A percentile compares a stretch with the other conserved stretches of the same genome.
These are phyloP conservation scores for Porpolomopsis calyptriformis DNA, from an alignment of 768 basidiomycete species.

Conservation along the genomic window DNA sequence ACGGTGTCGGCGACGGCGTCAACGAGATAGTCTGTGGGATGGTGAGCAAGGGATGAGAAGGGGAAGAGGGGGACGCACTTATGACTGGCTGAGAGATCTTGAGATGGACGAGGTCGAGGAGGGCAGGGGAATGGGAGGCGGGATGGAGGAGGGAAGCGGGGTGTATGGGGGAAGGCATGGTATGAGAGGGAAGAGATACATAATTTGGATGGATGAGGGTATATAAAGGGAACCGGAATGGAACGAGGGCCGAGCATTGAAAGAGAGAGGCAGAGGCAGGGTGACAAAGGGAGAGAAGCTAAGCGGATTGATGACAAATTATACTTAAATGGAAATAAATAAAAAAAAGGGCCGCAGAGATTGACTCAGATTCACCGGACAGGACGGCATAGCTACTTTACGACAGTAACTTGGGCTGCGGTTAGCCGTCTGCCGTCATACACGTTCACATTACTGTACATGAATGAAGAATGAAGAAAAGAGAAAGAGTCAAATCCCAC, in stretches of 20 bases:
- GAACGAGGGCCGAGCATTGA: neutral
- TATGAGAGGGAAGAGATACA: constrained; percentile 8
- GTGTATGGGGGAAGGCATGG: constrained; percentile 27
- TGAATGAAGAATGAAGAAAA: too few relatives aligned
- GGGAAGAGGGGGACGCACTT: constrained; percentile 35
- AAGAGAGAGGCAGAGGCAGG: neutral
- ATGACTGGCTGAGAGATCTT: constrained; percentile 52
- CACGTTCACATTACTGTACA: neutral
- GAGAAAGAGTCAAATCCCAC: too few relatives aligned
- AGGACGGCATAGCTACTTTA: neutral
- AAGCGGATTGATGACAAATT: neutral
- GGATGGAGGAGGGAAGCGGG: constrained; percentile 51
- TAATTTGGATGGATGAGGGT: neutral
- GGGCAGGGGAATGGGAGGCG: constrained; percentile 48
- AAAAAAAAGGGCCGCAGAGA: neutral
- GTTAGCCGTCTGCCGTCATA: neutral
- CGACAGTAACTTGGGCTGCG: neutral
- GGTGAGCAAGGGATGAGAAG: constrained; percentile 21
- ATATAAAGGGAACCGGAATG: neutral
- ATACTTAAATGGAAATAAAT: neutral
- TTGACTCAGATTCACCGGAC: neutral
- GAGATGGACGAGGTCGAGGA: constrained; percentile 58
- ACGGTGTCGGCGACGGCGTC: constrained; percentile 49
- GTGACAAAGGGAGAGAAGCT: neutral
- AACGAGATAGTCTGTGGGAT: constrained; percentile 54